Conservation (phyloP, 2,329 filamentous ascomycete genomes). For the Colletotrichum horii region DNA sequence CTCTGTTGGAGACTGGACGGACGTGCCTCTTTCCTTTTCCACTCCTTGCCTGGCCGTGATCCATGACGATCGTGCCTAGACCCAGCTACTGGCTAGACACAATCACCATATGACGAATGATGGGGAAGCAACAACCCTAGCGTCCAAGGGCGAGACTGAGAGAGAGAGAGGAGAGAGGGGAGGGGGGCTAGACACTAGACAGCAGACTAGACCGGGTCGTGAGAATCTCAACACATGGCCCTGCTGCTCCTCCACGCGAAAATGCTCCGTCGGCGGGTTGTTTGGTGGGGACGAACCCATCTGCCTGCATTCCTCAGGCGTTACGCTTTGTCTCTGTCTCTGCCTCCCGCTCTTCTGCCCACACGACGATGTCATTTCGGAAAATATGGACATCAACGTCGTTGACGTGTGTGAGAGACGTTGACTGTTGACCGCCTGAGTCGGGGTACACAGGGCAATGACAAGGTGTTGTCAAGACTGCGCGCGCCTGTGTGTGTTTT, state of each 20-base stretch:
- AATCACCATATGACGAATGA: conserved; percentile 8
- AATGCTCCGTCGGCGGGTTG: conserved; percentile 13
- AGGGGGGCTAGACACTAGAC: neutral
- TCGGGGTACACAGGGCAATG: neutral
- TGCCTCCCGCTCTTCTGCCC: neutral
- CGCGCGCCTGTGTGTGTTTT: neutral
- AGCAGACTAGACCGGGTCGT: neutral
- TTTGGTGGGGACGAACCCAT: conserved; percentile 13
- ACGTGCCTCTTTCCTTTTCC: neutral
- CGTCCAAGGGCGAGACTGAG: neutral
- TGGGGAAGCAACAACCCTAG: neutral
- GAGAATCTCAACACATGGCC: neutral
- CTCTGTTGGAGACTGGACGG: neutral
- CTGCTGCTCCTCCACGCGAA: conserved; percentile 1
- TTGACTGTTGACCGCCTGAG: neutral
- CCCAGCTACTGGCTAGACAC: conserved; percentile 2
- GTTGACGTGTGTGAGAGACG: neutral
- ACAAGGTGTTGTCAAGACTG: neutral
- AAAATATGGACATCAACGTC: neutral
- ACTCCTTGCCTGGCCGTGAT: neutral
- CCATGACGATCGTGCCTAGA: neutral
- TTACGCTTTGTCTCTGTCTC: conserved; percentile 9
- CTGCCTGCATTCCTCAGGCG: conserved; percentile 13
- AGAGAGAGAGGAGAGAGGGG: neutral
- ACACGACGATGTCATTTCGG: neutral